Evolutionary conservation across 768 basidiomycete genomes (phyloP).

Genomic region (Boletus vinaceobasis): DNA sequence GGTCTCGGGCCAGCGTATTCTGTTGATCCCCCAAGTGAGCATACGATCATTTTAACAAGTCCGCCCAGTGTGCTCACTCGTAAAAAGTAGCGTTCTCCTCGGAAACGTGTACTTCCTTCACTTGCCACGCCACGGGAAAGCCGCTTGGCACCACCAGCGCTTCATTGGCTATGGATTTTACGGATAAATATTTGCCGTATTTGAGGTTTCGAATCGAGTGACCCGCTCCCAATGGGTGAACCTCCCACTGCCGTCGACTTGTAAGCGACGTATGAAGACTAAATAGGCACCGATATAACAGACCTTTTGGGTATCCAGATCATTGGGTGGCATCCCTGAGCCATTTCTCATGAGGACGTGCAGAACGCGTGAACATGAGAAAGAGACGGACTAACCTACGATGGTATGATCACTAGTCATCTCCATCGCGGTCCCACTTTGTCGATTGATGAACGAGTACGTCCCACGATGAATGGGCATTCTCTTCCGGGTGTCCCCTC

Average conservation of each 20-base stretch:
- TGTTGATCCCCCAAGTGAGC: constrained; percentile 3
- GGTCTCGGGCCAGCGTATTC: constrained; percentile 30
- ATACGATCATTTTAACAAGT: background rate
- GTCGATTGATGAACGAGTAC: constrained; percentile 29
- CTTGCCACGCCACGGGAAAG: constrained; percentile 28
- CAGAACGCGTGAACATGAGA: background rate
- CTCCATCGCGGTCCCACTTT: constrained; percentile 33
- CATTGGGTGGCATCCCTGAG: constrained; percentile 31
- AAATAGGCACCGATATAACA: background rate
- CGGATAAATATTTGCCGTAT: constrained; percentile 29
- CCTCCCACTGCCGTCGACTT: constrained; percentile 23
- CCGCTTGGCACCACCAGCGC: constrained; percentile 24
- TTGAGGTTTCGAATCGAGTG: constrained; percentile 31
- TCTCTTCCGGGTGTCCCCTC: constrained; percentile 18
- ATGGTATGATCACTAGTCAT: constrained; percentile 22
- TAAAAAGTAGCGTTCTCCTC: constrained; percentile 29
- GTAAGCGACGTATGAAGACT: background rate
- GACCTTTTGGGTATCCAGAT: constrained; percentile 28
- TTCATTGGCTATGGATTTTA: constrained; percentile 26
- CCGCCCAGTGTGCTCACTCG: constrained; percentile 16
- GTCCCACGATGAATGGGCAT: constrained; percentile 30
- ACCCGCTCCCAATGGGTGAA: constrained; percentile 28
- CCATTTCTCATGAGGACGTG: background rate
- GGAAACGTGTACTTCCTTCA: constrained; percentile 22
- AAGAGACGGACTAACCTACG: constrained; percentile 18